Percentiles rank a stretch among this genome's conserved stretches.
Conservation (phyloP, 192 early-diverging fungal species). For the Kappamyces sp. region DNA sequence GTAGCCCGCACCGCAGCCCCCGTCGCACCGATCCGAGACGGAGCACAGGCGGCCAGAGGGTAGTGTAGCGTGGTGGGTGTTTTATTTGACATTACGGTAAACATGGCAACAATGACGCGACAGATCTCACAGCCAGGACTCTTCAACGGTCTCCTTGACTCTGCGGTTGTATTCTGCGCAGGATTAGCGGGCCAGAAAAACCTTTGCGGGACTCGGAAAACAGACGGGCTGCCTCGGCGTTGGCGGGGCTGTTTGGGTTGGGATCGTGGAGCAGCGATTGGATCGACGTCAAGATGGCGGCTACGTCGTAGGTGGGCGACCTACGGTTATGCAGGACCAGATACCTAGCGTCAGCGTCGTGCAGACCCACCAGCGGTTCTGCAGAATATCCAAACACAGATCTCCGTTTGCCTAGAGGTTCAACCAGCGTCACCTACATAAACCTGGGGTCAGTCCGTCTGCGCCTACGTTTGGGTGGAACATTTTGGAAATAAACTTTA, state of each 20-base stretch:
- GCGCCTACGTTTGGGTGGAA: slow-evolving; percentile 85
- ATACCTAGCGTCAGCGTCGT: slow-evolving; percentile 10
- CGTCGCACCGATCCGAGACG: too few relatives aligned
- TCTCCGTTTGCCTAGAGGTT: slow-evolving; percentile 83
- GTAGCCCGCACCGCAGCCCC: too few relatives aligned
- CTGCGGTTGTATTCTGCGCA: slow-evolving; percentile 73
- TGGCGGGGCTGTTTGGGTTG: slow-evolving; percentile 93
- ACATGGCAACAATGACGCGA: too few relatives aligned
- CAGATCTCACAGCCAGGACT: slow-evolving; percentile 55
- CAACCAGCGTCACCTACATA: slow-evolving; percentile 19
- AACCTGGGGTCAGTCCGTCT: not conserved
- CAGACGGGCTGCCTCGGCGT: slow-evolving; percentile 90
- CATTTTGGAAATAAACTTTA: slow-evolving; percentile 91
- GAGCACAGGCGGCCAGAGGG: too few relatives aligned
- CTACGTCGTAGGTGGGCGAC: slow-evolving; percentile 91
- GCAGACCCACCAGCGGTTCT: slow-evolving; percentile 76
- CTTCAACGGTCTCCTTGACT: slow-evolving; percentile 86
- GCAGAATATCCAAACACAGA: slow-evolving; percentile 94
- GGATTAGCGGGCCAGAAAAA: too few relatives aligned
- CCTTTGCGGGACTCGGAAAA: slow-evolving; percentile 83
- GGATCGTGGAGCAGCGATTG: slow-evolving; percentile 96
- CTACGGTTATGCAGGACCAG: slow-evolving; percentile 11
- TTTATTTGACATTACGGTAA: too few relatives aligned
- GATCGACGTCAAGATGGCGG: slow-evolving; percentile 89
- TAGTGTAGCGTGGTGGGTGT: too few relatives aligned